Conservation (phyloP, 805 yeast genomes). For the Ogataea glucozyma region DNA sequence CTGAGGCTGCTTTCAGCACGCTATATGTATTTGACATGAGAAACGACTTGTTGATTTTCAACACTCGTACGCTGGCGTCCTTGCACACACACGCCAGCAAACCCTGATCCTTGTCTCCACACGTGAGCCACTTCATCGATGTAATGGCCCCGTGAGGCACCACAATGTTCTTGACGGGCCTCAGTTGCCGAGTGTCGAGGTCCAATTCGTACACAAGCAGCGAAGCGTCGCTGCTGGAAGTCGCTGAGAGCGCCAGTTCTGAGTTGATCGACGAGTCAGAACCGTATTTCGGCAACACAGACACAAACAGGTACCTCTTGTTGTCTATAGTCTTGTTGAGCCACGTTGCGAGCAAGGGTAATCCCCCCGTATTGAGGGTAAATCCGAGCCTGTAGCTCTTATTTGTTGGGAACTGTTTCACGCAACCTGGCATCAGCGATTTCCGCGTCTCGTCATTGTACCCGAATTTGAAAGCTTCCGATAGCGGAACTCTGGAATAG, state of each 20-base stretch:
- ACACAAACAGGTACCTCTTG: conserved; percentile 31
- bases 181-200: conserved; percentile 1
- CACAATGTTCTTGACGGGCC: conserved; percentile 19
- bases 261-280: conserved; percentile 13
- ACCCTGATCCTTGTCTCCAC: conserved; percentile 15
- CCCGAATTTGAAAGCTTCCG: conserved; percentile 17
- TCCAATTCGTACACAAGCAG: conserved; percentile 28
- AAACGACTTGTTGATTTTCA: conserved; percentile 25
- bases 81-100: conserved; percentile 30
- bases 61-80: conserved; percentile 29
- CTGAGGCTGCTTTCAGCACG: conserved; percentile 20
- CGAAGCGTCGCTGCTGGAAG: conserved; percentile 19
- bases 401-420: conserved; percentile 23
- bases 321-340: conserved; percentile 20
- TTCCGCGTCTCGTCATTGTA: conserved; percentile 18
- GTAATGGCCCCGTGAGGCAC: conserved; percentile 28
- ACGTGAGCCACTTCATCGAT: conserved; percentile 29
- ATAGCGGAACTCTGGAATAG: conserved; percentile 11
- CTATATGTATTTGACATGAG: conserved; percentile 10
- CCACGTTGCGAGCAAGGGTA: conserved; percentile 32
- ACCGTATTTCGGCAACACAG: conserved; percentile 19
- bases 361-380: conserved; percentile 34
- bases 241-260: conserved; percentile 20
- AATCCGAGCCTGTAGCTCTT: conserved; percentile 26
- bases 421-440: conserved; percentile 4